Percentiles rank a stretch among this genome's conserved stretches.
Conservation (phyloP, 2,329 filamentous ascomycete genomes). For the Sphaerulina musiva region DNA sequence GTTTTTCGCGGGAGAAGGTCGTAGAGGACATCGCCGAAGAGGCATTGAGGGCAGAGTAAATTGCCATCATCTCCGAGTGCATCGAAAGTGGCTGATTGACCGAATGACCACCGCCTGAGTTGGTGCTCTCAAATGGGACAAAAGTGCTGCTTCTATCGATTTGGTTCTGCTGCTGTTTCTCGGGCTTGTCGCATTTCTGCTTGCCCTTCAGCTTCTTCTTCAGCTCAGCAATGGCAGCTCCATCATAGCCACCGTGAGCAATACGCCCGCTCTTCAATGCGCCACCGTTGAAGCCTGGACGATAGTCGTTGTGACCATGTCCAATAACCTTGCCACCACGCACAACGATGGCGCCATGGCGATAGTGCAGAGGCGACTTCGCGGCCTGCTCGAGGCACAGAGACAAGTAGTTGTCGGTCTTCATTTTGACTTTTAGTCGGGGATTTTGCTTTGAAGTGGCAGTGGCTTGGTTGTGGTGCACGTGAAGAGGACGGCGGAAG, state of each 20-base stretch:
- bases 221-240: slow-evolving; percentile 35
- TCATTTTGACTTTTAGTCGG: slow-evolving; percentile 33
- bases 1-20: slow-evolving; percentile 44
- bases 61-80: slow-evolving; percentile 53
- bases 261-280: slow-evolving; percentile 45
- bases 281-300: slow-evolving; percentile 46
- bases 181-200: slow-evolving; percentile 32
- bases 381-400: slow-evolving; percentile 49
- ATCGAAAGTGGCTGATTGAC: slow-evolving; percentile 45
- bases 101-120: slow-evolving; percentile 33
- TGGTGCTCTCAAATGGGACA: slow-evolving; percentile 35
- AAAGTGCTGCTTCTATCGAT: slow-evolving; percentile 28
- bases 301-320: slow-evolving; percentile 47
- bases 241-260: slow-evolving; percentile 31
- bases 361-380: slow-evolving; percentile 45
- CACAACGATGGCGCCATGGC: slow-evolving; percentile 47
- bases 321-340: slow-evolving; percentile 51
- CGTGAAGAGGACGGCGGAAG: slow-evolving; percentile 3
- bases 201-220: slow-evolving; percentile 34
- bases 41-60: slow-evolving; percentile 45
- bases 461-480: slow-evolving; percentile 10
- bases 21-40: slow-evolving; percentile 41
- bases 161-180: slow-evolving; percentile 33
- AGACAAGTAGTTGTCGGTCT: slow-evolving; percentile 45
- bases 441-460: slow-evolving; percentile 1